Base-by-base conservation (phyloP, 495 filamentous ascomycete species). In the Aspergillus avenaceus region DNA sequence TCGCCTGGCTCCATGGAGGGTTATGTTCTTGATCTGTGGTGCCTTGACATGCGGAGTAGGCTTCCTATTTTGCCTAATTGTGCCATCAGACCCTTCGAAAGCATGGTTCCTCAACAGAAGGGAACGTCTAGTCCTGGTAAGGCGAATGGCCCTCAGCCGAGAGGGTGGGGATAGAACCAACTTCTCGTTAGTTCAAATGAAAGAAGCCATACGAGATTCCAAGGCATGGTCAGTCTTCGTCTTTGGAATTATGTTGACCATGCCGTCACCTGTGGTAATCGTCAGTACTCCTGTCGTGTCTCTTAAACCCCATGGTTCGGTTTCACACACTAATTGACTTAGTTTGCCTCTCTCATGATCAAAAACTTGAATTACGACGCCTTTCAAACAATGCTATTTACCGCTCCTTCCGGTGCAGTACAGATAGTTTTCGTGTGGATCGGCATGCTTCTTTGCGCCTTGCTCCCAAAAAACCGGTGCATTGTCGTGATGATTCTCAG, bases 1-100 rank as follows among this genome's bases (percentile, higher is more conserved):
- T 21, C 32, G 40, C 1, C 59, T 84, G 7, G 56, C 61, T 4
- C 72, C 77, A 13, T 85, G 82, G 82, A 61, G 67, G 16, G 69
- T 76, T 52, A 79, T 84, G 74, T 84, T 83, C 52, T 54, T 85
- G 44, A 65, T 77, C 27, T 71, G 82, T 29, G 84, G 83, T 13
- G 50, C 76, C 16, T 41, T 83, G 14, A 86, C 83, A 0, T 52
- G 82, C 5, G 9, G 12, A 8, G 8, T 8, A 7, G 78, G 72
- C 0, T 61, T 77, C 0, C 54, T 75, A 26, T 64, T 79, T 7
- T 75, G 73, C 29, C 65, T 69, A 49, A 65, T 69, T 26, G 61
- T 84, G 28, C 76, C 79, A 11, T 76, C 78, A 60, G 69, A 70
- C 19, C 68, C 78, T 13, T 64, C 70, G 27, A 59, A 70, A 0